Evolutionary conservation across 176 grass and related monocot species (phyloP).

Genomic region (Oryza australiensis): DNA sequence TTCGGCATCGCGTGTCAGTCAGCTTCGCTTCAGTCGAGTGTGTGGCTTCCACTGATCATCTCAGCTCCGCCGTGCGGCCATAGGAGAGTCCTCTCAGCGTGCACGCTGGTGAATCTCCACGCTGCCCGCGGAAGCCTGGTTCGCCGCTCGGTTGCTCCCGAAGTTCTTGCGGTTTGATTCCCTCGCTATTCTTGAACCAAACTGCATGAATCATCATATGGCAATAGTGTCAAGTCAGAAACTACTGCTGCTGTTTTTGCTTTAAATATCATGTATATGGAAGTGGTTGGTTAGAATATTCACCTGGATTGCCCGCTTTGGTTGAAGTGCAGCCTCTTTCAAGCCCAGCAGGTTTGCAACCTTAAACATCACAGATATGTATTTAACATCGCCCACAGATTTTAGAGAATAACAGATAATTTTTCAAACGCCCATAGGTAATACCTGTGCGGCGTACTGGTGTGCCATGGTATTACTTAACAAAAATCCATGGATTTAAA

Average conservation of each 20-base stretch:
- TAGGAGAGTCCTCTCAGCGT: not conserved
- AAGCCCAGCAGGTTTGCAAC: conserved; percentile 77
- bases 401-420: too few species aligned
- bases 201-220: conserved; percentile 35
- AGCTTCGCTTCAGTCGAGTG: not conserved
- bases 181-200: conserved; percentile 91
- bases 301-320: conserved; percentile 96
- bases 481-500: not conserved
- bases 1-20: too few species aligned
- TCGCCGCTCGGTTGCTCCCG: conserved; percentile 83
- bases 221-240: not conserved
- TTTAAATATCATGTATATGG: not conserved
- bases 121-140: conserved; percentile 85
- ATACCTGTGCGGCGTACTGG: too few species aligned
- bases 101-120: conserved; percentile 53
- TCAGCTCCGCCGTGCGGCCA: not conserved
- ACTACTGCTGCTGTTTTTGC: not conserved
- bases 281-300: conserved; percentile 26
- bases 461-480: not conserved
- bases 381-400: not conserved
- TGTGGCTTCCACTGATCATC: not conserved
- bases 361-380: conserved; percentile 38
- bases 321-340: conserved; percentile 68
- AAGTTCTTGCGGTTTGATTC: conserved; percentile 91
- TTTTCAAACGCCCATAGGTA: too few species aligned